phyloP scores from a whole-genome alignment of 1,284 basidiomycete genomes.

The Ganoderma multipileum region DNA sequence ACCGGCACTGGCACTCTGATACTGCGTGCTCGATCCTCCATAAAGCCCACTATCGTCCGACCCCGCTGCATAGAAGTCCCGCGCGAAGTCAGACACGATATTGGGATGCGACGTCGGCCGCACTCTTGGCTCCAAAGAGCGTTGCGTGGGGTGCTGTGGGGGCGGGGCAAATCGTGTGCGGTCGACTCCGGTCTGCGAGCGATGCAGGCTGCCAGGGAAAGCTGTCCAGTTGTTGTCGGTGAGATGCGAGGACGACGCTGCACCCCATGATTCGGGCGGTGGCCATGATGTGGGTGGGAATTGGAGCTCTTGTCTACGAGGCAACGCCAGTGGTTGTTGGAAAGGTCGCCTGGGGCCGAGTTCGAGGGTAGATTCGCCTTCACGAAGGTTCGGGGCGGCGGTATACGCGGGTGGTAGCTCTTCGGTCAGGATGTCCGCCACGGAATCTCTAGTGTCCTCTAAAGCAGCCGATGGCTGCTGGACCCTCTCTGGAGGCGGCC shows the following conservation, averaged over 20 bases:
- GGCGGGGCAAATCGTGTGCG: neutral
- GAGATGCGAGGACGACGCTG: constrained; percentile 14
- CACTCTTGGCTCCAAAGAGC: constrained; percentile 18
- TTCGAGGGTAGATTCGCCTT: constrained; percentile 68
- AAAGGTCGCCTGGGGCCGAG: constrained; percentile 69
- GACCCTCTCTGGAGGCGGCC: neutral
- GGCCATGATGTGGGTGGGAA: constrained; percentile 24
- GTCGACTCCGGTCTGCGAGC: constrained; percentile 10
- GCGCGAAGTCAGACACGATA: constrained; percentile 56
- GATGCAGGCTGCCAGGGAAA: constrained; percentile 28
- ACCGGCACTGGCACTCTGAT: constrained; percentile 31
- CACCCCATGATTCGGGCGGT: constrained; percentile 15
- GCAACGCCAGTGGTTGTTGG: constrained; percentile 48
- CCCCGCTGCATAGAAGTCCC: constrained; percentile 61
- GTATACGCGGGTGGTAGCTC: constrained; percentile 75
- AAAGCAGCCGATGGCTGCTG: neutral
- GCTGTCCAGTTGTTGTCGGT: constrained; percentile 25
- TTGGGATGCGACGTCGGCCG: constrained; percentile 8
- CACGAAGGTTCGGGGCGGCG: constrained; percentile 52
- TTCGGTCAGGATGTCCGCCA: constrained; percentile 42
- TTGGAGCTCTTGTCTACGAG: constrained; percentile 27
- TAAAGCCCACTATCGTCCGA: constrained; percentile 31
- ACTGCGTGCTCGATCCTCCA: constrained; percentile 31
- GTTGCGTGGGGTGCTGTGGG: constrained; percentile 2
- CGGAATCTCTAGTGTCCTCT: constrained; percentile 14